phyloP scores from a whole-genome alignment of 257 asterid genomes.

The Przewalskia tangutica region DNA sequence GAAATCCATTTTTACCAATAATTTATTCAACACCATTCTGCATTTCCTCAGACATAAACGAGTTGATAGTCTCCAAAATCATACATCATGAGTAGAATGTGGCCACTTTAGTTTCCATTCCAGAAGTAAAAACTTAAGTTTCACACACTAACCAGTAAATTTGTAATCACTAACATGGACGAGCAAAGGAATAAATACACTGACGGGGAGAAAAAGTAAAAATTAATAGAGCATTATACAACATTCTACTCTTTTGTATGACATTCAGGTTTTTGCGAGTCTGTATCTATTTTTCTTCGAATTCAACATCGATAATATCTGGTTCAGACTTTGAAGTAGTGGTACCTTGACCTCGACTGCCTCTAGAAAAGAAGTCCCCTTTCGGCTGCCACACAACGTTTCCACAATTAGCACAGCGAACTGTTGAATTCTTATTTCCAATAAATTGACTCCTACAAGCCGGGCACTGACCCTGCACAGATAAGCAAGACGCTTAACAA shows the following conservation, averaged over 20 bases:
- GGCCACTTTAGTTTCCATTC: neutral
- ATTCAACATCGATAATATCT: slow-evolving; percentile 83
- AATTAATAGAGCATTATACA: neutral
- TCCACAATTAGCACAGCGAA: slow-evolving; percentile 80
- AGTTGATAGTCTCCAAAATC: neutral
- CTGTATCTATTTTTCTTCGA: slow-evolving; percentile 68
- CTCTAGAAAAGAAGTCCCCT: slow-evolving; percentile 53
- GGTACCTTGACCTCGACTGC: slow-evolving; percentile 55
- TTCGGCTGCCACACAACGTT: slow-evolving; percentile 91
- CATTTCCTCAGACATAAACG: neutral
- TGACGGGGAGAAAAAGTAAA: neutral
- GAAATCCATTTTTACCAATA: neutral
- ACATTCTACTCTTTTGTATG: neutral
- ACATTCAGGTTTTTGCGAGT: neutral
- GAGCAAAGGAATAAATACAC: neutral
- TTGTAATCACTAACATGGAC: neutral
- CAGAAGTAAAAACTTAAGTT: neutral
- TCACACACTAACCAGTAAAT: neutral
- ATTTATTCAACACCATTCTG: neutral
- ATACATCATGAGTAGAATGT: neutral
- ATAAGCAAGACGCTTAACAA: slow-evolving; percentile 1
- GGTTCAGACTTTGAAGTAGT: slow-evolving; percentile 62
- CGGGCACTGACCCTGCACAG: slow-evolving; percentile 87
- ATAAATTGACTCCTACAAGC: slow-evolving; percentile 78
- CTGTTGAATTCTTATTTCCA: slow-evolving; percentile 76